phyloP scores from a whole-genome alignment of 2,329 filamentous ascomycete species.

The Zalaria obscura region DNA sequence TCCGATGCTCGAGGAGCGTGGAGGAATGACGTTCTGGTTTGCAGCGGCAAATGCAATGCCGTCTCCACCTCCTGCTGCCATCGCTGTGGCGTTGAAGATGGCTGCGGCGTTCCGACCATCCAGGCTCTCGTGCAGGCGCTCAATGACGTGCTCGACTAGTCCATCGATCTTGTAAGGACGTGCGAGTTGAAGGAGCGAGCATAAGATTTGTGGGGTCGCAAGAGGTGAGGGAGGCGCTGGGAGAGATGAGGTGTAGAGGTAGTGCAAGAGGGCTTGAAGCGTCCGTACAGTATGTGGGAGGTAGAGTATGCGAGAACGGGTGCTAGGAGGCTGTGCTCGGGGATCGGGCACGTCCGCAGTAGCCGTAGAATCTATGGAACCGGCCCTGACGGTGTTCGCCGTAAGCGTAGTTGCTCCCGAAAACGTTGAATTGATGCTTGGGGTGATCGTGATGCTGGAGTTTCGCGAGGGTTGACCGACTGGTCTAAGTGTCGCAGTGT shows the following conservation, averaged over 20 bases:
- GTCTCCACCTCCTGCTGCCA: conserved; percentile 88
- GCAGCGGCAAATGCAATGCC: conserved; percentile 51
- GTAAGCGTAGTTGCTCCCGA: conserved; percentile 28
- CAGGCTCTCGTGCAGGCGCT: conserved; percentile 74
- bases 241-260: conserved; percentile 81
- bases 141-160: conserved; percentile 80
- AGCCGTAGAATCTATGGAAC: neutral
- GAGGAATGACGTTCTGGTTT: conserved; percentile 21
- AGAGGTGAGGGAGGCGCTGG: conserved; percentile 62
- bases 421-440: conserved; percentile 38
- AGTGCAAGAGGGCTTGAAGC: conserved; percentile 79
- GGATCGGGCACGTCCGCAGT: conserved; percentile 34
- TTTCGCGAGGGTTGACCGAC: conserved; percentile 49
- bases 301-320: conserved; percentile 74
- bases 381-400: conserved; percentile 22
- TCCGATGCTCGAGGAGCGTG: conserved; percentile 33
- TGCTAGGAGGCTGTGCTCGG: conserved; percentile 38
- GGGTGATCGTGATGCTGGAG: conserved; percentile 76
- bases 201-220: conserved; percentile 89
- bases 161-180: conserved; percentile 89
- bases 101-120: conserved; percentile 91
- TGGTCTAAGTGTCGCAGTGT: conserved; percentile 62
- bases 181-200: conserved; percentile 84
- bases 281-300: conserved; percentile 86
- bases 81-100: conserved; percentile 94